Evolutionary conservation across 2,329 filamentous ascomycete species (phyloP).

Genomic region (Acrodontium crateriforme): DNA sequence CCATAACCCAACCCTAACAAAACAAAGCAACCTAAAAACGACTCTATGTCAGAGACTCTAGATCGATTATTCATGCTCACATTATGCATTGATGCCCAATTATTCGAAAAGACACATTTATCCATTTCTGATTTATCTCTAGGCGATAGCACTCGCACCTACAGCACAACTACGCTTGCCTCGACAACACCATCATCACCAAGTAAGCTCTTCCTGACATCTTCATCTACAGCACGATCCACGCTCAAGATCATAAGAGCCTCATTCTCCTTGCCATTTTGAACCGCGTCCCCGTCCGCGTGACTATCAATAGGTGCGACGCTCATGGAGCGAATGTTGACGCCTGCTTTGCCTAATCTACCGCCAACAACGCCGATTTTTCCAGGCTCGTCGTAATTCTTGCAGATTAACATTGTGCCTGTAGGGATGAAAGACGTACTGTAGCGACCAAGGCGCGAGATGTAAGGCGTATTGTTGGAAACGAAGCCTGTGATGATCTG

Average conservation of each 20-base stretch:
- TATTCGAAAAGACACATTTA: neutral
- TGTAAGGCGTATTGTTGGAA: constrained; percentile 49
- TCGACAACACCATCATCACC: constrained; percentile 39
- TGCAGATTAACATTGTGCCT: constrained; percentile 61
- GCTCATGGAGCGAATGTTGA: constrained; percentile 74
- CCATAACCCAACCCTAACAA: too few relatives aligned
- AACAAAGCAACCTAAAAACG: too few relatives aligned
- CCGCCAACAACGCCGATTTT: constrained; percentile 71
- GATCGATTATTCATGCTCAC: too few relatives aligned
- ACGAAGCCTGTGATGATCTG: constrained; percentile 54
- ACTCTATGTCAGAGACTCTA: too few relatives aligned
- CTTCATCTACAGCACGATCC: constrained; percentile 47
- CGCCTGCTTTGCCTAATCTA: constrained; percentile 51
- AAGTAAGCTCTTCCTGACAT: constrained; percentile 37
- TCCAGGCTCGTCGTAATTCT: constrained; percentile 69
- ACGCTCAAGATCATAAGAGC: constrained; percentile 74
- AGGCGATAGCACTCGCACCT: too few relatives aligned
- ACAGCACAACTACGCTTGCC: constrained; percentile 38
- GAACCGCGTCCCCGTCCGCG: constrained; percentile 11
- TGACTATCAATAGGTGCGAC: constrained; percentile 44
- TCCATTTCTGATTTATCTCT: neutral
- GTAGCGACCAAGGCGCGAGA: constrained; percentile 61
- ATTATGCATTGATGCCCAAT: too few relatives aligned
- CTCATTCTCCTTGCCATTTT: too few relatives aligned
- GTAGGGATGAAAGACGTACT: constrained; percentile 59